A percentile compares a stretch with the other conserved stretches of the same genome.
phyloP scores from a whole-genome alignment of 768 basidiomycete species.

The Mycena amicta region DNA sequence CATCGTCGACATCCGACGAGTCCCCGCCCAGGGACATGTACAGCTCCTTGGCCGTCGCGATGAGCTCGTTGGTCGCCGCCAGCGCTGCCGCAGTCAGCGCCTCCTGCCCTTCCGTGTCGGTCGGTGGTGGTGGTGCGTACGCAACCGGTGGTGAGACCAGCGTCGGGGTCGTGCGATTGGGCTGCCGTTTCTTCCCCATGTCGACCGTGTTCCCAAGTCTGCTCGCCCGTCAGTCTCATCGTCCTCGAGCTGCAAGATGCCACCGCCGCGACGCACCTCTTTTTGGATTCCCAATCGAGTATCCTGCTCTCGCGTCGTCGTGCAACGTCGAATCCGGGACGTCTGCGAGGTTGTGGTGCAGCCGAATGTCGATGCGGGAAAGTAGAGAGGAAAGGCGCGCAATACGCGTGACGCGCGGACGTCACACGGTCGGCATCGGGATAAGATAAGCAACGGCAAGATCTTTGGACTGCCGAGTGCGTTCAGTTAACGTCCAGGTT shows the following conservation, averaged over 20 bases:
- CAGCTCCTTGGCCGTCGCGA: slow-evolving; percentile 63
- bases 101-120: neutral
- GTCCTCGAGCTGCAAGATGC: neutral
- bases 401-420: neutral
- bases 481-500: too few species aligned
- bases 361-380: neutral
- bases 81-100: slow-evolving; percentile 19
- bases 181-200: neutral
- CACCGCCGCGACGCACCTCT: neutral
- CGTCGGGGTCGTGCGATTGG: neutral
- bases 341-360: neutral
- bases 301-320: neutral
- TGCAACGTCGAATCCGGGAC: neutral
- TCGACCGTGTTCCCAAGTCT: neutral
- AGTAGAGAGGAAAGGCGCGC: neutral
- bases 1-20: slow-evolving; percentile 4
- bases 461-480: too few species aligned
- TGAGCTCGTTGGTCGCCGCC: slow-evolving; percentile 58
- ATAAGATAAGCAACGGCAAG: too few species aligned
- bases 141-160: neutral
- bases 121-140: neutral
- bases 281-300: neutral
- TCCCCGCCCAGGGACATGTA: slow-evolving; percentile 37
- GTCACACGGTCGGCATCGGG: neutral
- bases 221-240: neutral